Evolutionary conservation across 2,329 filamentous ascomycete species (phyloP).

Genomic region (Fusarium tricinctum): DNA sequence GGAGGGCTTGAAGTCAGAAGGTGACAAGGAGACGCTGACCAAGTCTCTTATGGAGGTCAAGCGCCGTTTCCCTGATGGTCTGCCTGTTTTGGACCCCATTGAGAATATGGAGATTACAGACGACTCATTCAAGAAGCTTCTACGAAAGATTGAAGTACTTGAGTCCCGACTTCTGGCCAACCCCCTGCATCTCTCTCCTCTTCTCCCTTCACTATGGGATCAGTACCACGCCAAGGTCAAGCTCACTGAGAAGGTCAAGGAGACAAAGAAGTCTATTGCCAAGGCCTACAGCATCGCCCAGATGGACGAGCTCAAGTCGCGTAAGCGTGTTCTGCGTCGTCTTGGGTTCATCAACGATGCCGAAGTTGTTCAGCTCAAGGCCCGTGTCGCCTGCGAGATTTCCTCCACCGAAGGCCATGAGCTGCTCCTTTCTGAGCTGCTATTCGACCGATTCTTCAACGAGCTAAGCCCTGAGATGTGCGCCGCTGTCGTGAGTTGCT

Average conservation of each 20-base stretch:
- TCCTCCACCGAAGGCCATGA: slow-evolving; percentile 93
- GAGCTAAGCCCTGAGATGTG: slow-evolving; percentile 89
- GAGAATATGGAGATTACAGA: slow-evolving; percentile 97
- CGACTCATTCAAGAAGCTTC: slow-evolving; percentile 91
- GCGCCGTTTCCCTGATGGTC: slow-evolving; percentile 90
- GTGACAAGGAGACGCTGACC: slow-evolving; percentile 76
- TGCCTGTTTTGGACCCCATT: slow-evolving; percentile 90
- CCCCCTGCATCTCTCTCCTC: slow-evolving; percentile 90
- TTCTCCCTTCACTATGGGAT: slow-evolving; percentile 86
- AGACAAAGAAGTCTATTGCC: slow-evolving; percentile 86
- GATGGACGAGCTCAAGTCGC: slow-evolving; percentile 94
- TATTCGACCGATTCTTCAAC: slow-evolving; percentile 99
- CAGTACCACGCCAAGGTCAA: slow-evolving; percentile 87
- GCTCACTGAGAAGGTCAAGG: slow-evolving; percentile 83
- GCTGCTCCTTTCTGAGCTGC: slow-evolving; percentile 88
- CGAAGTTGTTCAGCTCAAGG: slow-evolving; percentile 96
- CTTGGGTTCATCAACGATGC: slow-evolving; percentile 95
- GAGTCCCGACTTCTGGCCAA: slow-evolving; percentile 91
- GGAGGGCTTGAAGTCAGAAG: slow-evolving; percentile 73
- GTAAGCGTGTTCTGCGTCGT: slow-evolving; percentile 93
- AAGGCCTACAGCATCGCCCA: slow-evolving; percentile 91
- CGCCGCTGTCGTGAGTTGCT: slow-evolving; percentile 88
- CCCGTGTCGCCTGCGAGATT: slow-evolving; percentile 97
- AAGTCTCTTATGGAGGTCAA: slow-evolving; percentile 83
- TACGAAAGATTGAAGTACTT: slow-evolving; percentile 96